Base-by-base conservation (phyloP, 2,329 filamentous ascomycete species). In the Onygenales sp. region DNA sequence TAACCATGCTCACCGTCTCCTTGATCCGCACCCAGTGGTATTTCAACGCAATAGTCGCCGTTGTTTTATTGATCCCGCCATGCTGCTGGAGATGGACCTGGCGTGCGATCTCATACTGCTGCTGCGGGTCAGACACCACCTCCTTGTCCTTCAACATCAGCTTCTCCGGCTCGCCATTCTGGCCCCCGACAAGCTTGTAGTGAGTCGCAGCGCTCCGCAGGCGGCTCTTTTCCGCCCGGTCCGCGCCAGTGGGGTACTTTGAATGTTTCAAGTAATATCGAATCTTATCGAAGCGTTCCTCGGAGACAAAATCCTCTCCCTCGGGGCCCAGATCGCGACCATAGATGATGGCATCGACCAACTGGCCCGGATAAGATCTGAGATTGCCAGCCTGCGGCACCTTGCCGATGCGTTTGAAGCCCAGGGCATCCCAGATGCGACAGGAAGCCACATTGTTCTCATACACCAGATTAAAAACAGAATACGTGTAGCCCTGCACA, bases 1-100 rank as follows among this genome's bases (percentile, higher is more conserved):
- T 95, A 62, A 95, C 91, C 67, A 92, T 85, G 67, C 87, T 93
- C 57, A 96, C 93, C 0, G 92, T 97, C 72, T 96, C 91, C 69
- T 97, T 98, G 74, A 97, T 97, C 57, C 92, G 83, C 47, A 94
- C 91, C 93, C 93, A 98, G 72, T 97, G 93, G 67, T 92, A 96
- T 65, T 86, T 87, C 66, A 96, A 89, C 9, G 92, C 89, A 63
- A 98, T 95, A 17, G 84, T 86, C 17, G 92, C 91, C 1, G 92
- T 97, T 0, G 92, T 97, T 75, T 96, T 96, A 77, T 98, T 98
- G 77, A 97, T 97, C 50, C 93, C 93, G 6, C 87, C 89, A 66
- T 98, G 93, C 43, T 85, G 79, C 54, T 77, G 72, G 51, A 83
- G 77, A 70, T 98, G 93, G 39, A 91, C 79, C 54, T 79, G 77